phyloP scores from a whole-genome alignment of 257 asterid genomes.

The Ballota nigra region DNA sequence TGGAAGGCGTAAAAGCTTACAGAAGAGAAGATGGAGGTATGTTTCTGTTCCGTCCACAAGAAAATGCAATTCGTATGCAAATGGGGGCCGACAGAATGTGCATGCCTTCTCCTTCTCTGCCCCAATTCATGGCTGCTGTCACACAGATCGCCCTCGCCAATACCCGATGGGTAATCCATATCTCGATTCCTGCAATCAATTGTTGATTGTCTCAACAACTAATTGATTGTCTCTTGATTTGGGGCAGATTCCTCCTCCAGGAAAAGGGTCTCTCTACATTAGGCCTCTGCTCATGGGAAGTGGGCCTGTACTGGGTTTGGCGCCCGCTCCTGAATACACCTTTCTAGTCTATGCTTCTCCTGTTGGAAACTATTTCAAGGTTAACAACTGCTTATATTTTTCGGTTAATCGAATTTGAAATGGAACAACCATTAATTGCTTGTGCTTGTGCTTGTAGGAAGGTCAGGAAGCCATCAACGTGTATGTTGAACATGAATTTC shows the following conservation, averaged over 20 bases:
- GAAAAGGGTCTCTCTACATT: conserved; percentile 76
- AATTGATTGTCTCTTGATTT: background rate
- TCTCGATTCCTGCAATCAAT: background rate
- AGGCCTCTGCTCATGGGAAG: conserved; percentile 87
- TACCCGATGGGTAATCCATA: conserved; percentile 55
- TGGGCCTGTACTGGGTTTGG: conserved; percentile 73
- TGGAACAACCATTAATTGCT: background rate
- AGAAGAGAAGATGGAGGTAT: conserved; percentile 57
- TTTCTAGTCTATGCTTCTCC: conserved; percentile 80
- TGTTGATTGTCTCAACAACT: background rate
- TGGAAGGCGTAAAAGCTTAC: conserved; percentile 73
- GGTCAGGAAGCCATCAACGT: conserved; percentile 48
- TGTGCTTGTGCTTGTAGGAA: conserved; percentile 33
- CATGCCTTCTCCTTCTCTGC: conserved; percentile 59
- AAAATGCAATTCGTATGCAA: conserved; percentile 75
- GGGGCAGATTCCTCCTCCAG: conserved; percentile 83
- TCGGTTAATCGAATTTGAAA: background rate
- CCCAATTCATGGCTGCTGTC: conserved; percentile 60
- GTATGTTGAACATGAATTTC: conserved; percentile 62
- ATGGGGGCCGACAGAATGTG: conserved; percentile 79
- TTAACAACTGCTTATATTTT: conserved; percentile 1
- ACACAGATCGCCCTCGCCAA: conserved; percentile 67
- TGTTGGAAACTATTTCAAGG: conserved; percentile 91
- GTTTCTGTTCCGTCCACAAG: conserved; percentile 67
- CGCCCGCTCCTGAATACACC: conserved; percentile 73